These are phyloP conservation scores for Rhynchospora tenuis DNA, from an alignment of 176 grass and related monocot genomes.

Conservation along the genomic window DNA sequence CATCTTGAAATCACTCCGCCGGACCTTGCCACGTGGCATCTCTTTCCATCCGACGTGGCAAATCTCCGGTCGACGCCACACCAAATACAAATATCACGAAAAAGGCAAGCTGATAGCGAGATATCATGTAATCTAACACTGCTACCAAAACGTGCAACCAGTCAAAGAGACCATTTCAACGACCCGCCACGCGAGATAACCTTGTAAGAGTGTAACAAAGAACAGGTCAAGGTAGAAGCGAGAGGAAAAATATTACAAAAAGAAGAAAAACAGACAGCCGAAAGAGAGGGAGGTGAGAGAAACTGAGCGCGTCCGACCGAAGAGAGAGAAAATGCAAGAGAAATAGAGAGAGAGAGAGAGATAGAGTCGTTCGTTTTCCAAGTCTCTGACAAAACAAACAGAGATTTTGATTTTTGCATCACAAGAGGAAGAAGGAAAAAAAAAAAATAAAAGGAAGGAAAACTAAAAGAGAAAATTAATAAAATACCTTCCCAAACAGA, in stretches of 20 bases:
- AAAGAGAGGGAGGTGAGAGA: neutral
- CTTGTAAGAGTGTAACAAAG: neutral
- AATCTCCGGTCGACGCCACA: neutral
- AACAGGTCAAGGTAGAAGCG: neutral
- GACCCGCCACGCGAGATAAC: neutral
- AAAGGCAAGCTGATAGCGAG: neutral
- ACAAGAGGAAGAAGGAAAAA: slow-evolving; percentile 3
- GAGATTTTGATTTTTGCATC: neutral
- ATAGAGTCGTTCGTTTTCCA: slow-evolving; percentile 13
- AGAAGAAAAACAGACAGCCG: slow-evolving; percentile 12
- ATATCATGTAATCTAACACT: neutral
- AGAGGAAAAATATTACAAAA: slow-evolving; percentile 19
- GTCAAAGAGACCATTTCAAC: neutral
- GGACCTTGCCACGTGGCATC: neutral
- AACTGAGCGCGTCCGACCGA: slow-evolving; percentile 20
- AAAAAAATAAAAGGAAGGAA: neutral
- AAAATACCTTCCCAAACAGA: slow-evolving; percentile 26
- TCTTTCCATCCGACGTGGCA: neutral
- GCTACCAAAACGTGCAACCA: neutral
- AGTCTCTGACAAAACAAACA: slow-evolving; percentile 12
- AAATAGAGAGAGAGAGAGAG: neutral
- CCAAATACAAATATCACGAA: slow-evolving; percentile 1
- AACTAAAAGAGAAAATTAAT: slow-evolving; percentile 19
- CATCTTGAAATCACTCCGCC: neutral
- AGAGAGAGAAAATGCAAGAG: slow-evolving; percentile 1